A percentile compares a stretch with the other conserved stretches of the same genome.
phyloP scores from a whole-genome alignment of 306 rosid species.

The Vigna radiata region DNA sequence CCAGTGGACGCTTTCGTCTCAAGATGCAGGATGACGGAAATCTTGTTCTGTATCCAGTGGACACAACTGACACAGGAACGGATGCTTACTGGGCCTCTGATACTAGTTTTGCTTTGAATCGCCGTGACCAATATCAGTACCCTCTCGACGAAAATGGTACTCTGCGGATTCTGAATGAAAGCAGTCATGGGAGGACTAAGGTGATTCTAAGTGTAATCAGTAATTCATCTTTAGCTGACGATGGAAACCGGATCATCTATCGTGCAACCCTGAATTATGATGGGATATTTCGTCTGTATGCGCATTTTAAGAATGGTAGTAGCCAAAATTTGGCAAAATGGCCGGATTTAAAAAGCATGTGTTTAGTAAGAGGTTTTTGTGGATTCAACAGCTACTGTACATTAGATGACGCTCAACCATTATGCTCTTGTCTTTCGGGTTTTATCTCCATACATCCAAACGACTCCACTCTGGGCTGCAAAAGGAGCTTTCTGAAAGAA shows the following conservation, averaged over 20 bases:
- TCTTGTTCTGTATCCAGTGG: slow-evolving; percentile 43
- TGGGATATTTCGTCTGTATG: slow-evolving; percentile 43
- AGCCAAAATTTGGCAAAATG: rapidly evolving
- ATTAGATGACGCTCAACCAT: background rate
- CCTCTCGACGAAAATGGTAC: slow-evolving; percentile 34
- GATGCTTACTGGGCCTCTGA: slow-evolving; percentile 43
- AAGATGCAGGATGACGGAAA: slow-evolving; percentile 45
- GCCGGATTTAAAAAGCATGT: rapidly evolving
- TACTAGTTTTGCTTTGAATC: rapidly evolving
- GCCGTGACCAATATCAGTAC: background rate
- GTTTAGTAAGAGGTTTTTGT: slow-evolving; percentile 16
- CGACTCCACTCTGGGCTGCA: slow-evolving; percentile 31
- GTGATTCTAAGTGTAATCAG: background rate
- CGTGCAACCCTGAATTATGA: slow-evolving; percentile 44
- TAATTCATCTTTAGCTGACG: background rate
- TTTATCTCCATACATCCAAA: slow-evolving; percentile 28
- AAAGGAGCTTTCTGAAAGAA: slow-evolving; percentile 32
- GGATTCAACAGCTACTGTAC: slow-evolving; percentile 49
- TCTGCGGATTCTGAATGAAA: background rate
- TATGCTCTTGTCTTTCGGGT: slow-evolving; percentile 35
- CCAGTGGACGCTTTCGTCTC: slow-evolving; percentile 43
- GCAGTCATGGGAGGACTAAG: background rate
- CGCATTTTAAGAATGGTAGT: background rate
- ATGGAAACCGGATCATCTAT: background rate
- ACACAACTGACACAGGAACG: background rate